Evolutionary conservation across 2,329 filamentous ascomycete genomes (phyloP).

Genomic region (Cercospora zeae-maydis): DNA sequence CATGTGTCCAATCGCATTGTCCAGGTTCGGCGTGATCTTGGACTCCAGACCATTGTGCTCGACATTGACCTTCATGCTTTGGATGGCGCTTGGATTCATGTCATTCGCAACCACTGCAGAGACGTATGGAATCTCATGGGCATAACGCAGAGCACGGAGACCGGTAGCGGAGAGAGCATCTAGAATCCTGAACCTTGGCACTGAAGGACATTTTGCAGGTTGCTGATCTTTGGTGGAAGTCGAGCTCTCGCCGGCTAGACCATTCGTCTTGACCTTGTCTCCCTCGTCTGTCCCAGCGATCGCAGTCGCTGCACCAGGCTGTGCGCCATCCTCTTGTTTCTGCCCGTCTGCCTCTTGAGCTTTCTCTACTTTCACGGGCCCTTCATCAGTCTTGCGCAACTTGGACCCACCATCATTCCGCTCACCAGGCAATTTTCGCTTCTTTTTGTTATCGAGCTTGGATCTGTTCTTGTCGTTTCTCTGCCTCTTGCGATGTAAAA

Average conservation of each 20-base stretch:
- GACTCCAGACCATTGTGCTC: conserved; percentile 72
- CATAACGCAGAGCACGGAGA: conserved; percentile 84
- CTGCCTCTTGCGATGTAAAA: conserved; percentile 27
- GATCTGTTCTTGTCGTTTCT: conserved; percentile 34
- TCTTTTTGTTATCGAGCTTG: conserved; percentile 32
- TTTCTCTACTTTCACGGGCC: not conserved
- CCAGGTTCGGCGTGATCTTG: conserved; percentile 68
- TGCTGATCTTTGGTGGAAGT: not conserved
- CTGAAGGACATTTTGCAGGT: conserved; percentile 21
- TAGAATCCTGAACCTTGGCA: conserved; percentile 70
- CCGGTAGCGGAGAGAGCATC: conserved; percentile 94
- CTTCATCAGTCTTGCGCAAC: conserved; percentile 17
- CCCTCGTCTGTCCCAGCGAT: not conserved
- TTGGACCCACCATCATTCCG: conserved; percentile 15
- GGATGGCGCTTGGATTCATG: conserved; percentile 54
- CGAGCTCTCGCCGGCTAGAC: not conserved
- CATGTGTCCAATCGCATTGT: conserved; percentile 89
- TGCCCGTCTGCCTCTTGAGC: not conserved
- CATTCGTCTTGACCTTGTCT: not conserved
- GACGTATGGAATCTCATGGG: conserved; percentile 70
- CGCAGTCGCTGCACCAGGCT: not conserved
- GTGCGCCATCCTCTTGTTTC: not conserved
- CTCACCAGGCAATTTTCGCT: conserved; percentile 36
- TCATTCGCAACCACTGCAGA: conserved; percentile 69
- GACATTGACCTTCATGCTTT: conserved; percentile 77